Evolutionary conservation across 148 eudicot genomes (phyloP), one percentile per base, ranked within the genome.

Genomic region (Limonium bicolor): DNA sequence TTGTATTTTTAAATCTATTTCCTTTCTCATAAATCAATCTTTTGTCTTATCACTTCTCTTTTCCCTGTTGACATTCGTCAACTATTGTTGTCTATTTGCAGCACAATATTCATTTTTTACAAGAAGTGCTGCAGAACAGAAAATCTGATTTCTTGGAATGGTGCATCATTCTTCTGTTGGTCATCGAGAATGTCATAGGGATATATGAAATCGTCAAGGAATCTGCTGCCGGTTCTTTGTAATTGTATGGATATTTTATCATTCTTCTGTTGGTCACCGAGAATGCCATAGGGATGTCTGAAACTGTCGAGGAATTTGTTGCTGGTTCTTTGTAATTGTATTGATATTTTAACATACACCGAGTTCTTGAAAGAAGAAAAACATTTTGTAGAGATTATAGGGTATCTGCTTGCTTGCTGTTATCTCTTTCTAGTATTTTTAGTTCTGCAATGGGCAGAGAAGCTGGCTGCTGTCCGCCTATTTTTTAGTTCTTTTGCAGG

Each of bases 31-130:
- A n/a, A n/a, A n/a, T n/a, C n/a, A n/a, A 10, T 32, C 36, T 15
- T 5, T 5, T 27, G 51, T 26, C 16, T 33, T 11, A 15, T 34
- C 11, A 17, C n/a, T 9, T 35, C 20, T 8, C 27, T 17, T 16
- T 28, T 16, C 10, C 24, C 11, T 40, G 18, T 27, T 36, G 19
- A 20, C 37, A 54, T 10, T 49, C 37, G 14, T 1, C 10, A 6
- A 36, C n/a, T 22, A 25, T 14, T 32, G 13, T 39, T 36, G 26
- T 28, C 42, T 41, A 40, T 27, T 15, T 61, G 69, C 94, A 88
- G 94, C 97, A 83, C 71, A 88, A 88, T 69, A 83, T 88, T 59
- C 97, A 83, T 67, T 88, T 88, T 51, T 69, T 88, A 62, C 97
- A 83, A 80, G 97, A 83, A 73, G 94, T 64, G 54, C 79, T 88